Percentiles rank a stretch among this genome's conserved stretches.
Conservation (phyloP, 2,329 filamentous ascomycete species). For the Tolypocladium paradoxum region DNA sequence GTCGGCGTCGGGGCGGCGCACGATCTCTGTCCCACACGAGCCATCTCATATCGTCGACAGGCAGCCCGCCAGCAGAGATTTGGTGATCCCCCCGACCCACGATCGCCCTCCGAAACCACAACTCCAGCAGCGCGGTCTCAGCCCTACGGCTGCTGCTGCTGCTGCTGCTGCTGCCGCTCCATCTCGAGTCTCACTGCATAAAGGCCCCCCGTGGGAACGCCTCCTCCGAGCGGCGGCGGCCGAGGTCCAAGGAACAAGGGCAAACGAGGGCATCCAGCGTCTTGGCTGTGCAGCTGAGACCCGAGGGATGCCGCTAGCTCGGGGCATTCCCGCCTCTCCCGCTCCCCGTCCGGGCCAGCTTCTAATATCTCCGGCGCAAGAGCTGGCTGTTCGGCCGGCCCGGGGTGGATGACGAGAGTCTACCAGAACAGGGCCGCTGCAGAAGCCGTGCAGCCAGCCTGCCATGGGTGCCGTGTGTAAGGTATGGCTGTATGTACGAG, state of each 20-base stretch:
- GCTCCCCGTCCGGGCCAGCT: neutral
- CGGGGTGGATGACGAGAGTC: neutral
- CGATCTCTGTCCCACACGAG: constrained; percentile 4
- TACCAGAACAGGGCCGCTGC: neutral
- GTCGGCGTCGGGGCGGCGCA: neutral
- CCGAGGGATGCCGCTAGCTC: no score
- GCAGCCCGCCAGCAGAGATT: neutral
- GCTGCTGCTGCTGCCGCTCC: neutral
- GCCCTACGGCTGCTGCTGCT: constrained; percentile 1
- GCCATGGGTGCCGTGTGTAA: neutral
- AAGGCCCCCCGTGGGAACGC: neutral
- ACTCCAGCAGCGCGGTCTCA: constrained; percentile 1
- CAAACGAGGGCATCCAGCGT: neutral
- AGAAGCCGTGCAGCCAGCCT: neutral
- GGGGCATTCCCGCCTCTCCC: neutral
- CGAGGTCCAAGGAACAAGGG: neutral
- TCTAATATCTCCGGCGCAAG: neutral
- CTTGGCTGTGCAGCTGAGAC: neutral
- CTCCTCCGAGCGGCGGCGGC: neutral
- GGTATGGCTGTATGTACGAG: neutral
- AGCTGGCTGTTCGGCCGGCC: neutral
- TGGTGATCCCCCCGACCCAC: neutral
- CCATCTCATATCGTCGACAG: neutral
- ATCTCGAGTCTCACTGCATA: constrained; percentile 3
- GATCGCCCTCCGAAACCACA: neutral